A percentile compares a stretch with the other conserved stretches of the same genome.
Evolutionary conservation across 176 grass and related monocot species (phyloP).

Genomic region (Hyparrhenia diplandra): DNA sequence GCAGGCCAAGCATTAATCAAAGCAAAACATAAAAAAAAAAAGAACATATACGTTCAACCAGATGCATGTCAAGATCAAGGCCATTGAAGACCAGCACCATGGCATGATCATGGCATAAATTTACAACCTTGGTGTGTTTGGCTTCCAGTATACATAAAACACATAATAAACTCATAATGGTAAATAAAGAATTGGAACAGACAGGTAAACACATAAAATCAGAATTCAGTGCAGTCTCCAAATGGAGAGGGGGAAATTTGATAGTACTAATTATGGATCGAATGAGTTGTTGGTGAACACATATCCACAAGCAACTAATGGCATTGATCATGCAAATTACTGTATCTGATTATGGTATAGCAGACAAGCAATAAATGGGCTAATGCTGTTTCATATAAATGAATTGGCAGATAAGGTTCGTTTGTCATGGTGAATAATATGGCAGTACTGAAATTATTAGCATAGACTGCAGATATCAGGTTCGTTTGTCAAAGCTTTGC

Average conservation of each 20-base stretch:
- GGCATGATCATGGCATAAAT: conserved; percentile 23
- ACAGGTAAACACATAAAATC: not conserved
- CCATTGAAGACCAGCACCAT: not conserved
- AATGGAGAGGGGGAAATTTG: conserved; percentile 1
- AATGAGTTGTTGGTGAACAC: not conserved
- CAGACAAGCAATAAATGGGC: not conserved
- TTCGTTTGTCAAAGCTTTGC: not conserved
- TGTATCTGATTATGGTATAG: conserved; percentile 7
- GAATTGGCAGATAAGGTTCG: too few species aligned
- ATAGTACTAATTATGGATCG: not conserved
- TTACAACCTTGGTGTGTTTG: not conserved
- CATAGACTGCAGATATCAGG: not conserved
- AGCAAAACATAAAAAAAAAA: not conserved
- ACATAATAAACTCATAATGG: not conserved
- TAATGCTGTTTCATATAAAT: not conserved
- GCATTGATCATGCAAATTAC: conserved; percentile 1
- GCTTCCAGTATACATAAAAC: not conserved
- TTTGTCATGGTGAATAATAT: too few species aligned
- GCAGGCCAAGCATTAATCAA: not conserved
- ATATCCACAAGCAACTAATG: not conserved
- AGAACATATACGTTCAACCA: not conserved
- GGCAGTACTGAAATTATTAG: not conserved
- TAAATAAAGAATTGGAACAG: not conserved
- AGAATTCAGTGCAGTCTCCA: not conserved
- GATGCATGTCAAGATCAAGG: conserved; percentile 10